These are phyloP conservation scores for Trichoderma polysporum DNA, from an alignment of 2,329 filamentous ascomycete species.

Conservation along the genomic window DNA sequence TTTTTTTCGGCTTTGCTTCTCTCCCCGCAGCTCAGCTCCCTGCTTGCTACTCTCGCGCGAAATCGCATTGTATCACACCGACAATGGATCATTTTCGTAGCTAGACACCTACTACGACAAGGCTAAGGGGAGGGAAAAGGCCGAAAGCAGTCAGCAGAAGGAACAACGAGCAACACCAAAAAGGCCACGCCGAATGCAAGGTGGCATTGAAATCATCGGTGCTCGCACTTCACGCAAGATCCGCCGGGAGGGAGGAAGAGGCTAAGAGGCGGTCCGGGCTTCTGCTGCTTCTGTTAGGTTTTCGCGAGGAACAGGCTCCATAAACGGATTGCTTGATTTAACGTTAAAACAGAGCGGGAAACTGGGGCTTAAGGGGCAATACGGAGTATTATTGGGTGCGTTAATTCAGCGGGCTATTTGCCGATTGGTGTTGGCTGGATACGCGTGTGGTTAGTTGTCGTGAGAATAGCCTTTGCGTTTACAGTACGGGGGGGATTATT, in stretches of 20 bases:
- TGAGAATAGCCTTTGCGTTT: too few species aligned
- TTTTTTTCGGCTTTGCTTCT: neutral
- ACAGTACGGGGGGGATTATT: too few species aligned
- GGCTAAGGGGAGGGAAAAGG: too few species aligned
- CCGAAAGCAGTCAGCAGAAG: too few species aligned
- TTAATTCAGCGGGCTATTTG: neutral
- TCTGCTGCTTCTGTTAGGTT: too few species aligned
- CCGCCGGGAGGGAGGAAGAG: neutral
- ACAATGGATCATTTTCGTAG: neutral
- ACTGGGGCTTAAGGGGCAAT: neutral
- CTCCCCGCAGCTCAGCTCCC: constrained; percentile 5
- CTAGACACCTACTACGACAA: neutral
- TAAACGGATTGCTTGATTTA: neutral
- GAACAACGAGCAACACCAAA: too few species aligned
- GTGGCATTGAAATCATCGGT: neutral
- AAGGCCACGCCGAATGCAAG: too few species aligned
- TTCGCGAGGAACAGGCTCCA: neutral
- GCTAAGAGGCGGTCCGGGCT: neutral
- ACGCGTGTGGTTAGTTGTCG: neutral
- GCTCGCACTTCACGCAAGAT: constrained; percentile 13
- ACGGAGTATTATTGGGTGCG: neutral
- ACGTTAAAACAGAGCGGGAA: neutral
- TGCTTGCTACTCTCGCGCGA: neutral
- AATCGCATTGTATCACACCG: neutral
- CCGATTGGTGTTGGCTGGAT: too few species aligned